Evolutionary conservation across 164 flowering plant genomes (phyloP).

Genomic region (Stephania cephalantha): DNA sequence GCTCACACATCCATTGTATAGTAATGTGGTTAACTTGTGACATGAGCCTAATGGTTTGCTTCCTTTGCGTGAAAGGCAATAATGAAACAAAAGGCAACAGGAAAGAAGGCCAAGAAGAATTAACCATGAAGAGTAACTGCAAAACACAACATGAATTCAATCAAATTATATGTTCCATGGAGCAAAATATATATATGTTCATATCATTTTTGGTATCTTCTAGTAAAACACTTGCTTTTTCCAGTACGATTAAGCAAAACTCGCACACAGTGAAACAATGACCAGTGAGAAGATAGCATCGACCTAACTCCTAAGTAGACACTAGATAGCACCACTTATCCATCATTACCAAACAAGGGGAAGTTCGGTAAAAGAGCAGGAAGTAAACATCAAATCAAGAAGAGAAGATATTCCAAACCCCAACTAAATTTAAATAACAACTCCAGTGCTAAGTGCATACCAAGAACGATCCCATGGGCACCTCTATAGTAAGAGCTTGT

Average conservation of each 20-base stretch:
- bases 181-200: neutral
- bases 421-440: neutral
- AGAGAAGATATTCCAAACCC: neutral
- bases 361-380: neutral
- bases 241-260: neutral
- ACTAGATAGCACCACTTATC: neutral
- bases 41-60: neutral
- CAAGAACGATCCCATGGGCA: constrained; percentile 89
- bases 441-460: constrained; percentile 31
- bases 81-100: neutral
- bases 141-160: neutral
- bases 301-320: neutral
- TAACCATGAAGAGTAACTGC: neutral
- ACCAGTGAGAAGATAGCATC: neutral
- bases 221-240: neutral
- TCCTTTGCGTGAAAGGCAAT: neutral
- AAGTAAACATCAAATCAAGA: neutral
- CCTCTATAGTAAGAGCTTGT: constrained; percentile 86
- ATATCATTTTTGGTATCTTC: neutral
- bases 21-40: neutral
- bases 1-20: no score
- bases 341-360: neutral
- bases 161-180: neutral
- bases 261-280: neutral
- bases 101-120: neutral